phyloP scores from a whole-genome alignment of 2,329 filamentous ascomycete species.

The Myriosclerotinia curreyana region DNA sequence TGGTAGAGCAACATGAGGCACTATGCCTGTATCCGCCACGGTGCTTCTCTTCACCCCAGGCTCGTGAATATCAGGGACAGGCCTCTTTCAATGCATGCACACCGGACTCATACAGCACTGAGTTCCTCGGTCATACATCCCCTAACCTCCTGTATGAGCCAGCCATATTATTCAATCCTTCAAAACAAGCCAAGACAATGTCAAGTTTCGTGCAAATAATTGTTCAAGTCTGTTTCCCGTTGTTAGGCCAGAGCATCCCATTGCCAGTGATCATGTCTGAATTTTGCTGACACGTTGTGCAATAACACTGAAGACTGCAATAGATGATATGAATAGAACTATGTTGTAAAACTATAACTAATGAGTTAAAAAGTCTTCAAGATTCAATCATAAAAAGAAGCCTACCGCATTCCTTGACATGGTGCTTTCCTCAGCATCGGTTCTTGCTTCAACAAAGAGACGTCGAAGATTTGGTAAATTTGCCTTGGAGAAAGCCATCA shows the following conservation, averaged over 20 bases:
- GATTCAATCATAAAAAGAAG: slow-evolving; percentile 26
- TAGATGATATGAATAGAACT: slow-evolving; percentile 92
- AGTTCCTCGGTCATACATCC: not conserved
- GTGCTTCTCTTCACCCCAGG: not conserved
- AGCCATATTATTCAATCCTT: not conserved
- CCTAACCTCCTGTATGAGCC: not conserved
- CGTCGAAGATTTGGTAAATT: slow-evolving; percentile 92
- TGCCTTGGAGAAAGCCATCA: slow-evolving; percentile 45
- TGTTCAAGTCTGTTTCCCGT: not conserved
- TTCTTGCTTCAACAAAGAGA: slow-evolving; percentile 90
- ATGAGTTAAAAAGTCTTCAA: slow-evolving; percentile 23
- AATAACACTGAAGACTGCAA: slow-evolving; percentile 89
- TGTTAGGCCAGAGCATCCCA: not conserved
- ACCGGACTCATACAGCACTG: not conserved
- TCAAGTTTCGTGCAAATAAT: not conserved
- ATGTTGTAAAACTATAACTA: slow-evolving; percentile 85
- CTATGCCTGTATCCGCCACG: not conserved
- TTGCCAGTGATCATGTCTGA: slow-evolving; percentile 22
- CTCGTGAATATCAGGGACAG: not conserved
- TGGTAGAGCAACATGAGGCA: slow-evolving; percentile 1
- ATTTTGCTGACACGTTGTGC: slow-evolving; percentile 69
- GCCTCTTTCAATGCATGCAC: slow-evolving; percentile 5
- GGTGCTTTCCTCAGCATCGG: slow-evolving; percentile 89
- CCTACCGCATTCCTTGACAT: slow-evolving; percentile 89
- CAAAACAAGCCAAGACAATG: slow-evolving; percentile 1